Conservation (phyloP, 352 stramenopile genomes). For the Phytophthora brassicae region DNA sequence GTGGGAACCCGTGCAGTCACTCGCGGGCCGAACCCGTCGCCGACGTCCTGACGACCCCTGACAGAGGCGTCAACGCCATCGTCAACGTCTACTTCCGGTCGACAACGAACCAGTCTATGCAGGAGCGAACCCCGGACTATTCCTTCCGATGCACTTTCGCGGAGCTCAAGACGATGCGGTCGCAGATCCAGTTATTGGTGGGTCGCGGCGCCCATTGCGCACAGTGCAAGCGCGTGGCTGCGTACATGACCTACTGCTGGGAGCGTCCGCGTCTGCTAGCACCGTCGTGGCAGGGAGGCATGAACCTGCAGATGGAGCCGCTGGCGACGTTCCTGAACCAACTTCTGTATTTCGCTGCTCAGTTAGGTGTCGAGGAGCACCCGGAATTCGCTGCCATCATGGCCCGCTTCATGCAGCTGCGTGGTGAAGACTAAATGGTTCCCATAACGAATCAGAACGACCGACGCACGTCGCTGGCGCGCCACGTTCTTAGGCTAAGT, state of each 20-base stretch:
- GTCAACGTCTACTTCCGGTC: slow-evolving; percentile 32
- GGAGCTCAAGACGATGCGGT: slow-evolving; percentile 35
- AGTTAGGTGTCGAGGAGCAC: slow-evolving; percentile 28
- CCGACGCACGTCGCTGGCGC: slow-evolving; percentile 28
- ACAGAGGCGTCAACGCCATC: slow-evolving; percentile 26
- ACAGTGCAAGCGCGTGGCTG: slow-evolving; percentile 34
- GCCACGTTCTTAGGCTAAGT: slow-evolving; percentile 23
- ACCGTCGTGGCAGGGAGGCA: slow-evolving; percentile 36
- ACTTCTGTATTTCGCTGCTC: slow-evolving; percentile 27
- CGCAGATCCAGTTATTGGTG: slow-evolving; percentile 28
- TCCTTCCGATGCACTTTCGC: slow-evolving; percentile 29
- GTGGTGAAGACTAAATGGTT: slow-evolving; percentile 17
- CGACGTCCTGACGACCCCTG: slow-evolving; percentile 21
- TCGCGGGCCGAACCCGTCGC: slow-evolving; percentile 27
- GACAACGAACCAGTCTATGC: not conserved
- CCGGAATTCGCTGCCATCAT: slow-evolving; percentile 32
- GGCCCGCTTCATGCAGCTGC: slow-evolving; percentile 34
- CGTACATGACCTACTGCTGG: slow-evolving; percentile 41
- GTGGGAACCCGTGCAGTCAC: slow-evolving; percentile 21
- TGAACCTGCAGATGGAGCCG: slow-evolving; percentile 35
- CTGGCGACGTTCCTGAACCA: slow-evolving; percentile 38
- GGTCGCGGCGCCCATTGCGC: slow-evolving; percentile 27
- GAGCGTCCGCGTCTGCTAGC: slow-evolving; percentile 35
- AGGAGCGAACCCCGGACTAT: slow-evolving; percentile 29
- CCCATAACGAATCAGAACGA: slow-evolving; percentile 9